Conservation (phyloP, 78 protist genomes). For the Mantamonas sphyraenae region DNA sequence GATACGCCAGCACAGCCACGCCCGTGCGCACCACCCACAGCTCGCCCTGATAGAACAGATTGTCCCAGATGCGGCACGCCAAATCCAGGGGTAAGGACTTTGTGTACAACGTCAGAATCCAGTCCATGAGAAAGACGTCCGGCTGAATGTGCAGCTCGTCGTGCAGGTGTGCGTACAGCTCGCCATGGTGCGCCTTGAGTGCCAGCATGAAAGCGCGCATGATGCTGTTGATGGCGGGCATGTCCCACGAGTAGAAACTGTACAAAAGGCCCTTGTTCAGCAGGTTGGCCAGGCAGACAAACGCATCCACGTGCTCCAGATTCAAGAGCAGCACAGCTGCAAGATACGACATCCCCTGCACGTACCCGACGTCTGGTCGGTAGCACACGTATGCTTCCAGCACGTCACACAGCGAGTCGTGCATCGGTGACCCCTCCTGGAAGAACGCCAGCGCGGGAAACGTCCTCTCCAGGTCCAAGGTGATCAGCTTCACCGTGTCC, state of each 20-base stretch:
- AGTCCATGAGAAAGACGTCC: constrained; percentile 62
- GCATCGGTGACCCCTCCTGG: constrained; percentile 57
- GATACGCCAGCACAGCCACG: neutral
- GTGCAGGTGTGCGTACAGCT: constrained; percentile 48
- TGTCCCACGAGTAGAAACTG: constrained; percentile 62
- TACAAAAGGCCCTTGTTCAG: constrained; percentile 48
- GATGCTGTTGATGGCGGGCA: constrained; percentile 21
- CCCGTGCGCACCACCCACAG: constrained; percentile 16
- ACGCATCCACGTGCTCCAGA: constrained; percentile 60
- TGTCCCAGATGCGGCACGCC: constrained; percentile 76
- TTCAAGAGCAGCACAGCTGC: constrained; percentile 78
- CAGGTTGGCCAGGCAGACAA: constrained; percentile 64
- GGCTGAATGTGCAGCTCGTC: constrained; percentile 34
- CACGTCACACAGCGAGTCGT: constrained; percentile 43
- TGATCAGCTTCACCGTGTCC: constrained; percentile 40
- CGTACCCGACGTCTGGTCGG: constrained; percentile 81
- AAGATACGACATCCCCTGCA: constrained; percentile 91
- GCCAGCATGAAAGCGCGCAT: constrained; percentile 43
- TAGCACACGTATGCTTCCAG: constrained; percentile 66
- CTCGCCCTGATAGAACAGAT: constrained; percentile 57
- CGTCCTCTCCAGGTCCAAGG: constrained; percentile 54
- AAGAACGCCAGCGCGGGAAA: constrained; percentile 55
- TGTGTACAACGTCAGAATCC: constrained; percentile 77
- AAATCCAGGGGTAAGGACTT: constrained; percentile 64
- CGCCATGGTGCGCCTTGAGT: constrained; percentile 28